Evolutionary conservation across 148 eudicot genomes (phyloP).

Genomic region (Dianthus caryophyllus): DNA sequence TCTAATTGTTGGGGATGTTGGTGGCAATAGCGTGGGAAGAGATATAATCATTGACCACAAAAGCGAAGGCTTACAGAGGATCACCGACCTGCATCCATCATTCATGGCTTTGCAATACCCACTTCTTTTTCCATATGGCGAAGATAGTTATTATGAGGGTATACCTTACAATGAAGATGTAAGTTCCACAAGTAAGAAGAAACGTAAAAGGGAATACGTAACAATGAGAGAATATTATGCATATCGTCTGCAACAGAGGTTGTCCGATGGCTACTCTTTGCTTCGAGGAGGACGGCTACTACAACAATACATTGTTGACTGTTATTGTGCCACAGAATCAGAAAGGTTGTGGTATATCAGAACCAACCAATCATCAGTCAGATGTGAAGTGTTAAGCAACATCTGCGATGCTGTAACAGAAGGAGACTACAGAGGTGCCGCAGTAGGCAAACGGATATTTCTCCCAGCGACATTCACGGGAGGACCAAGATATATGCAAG

Average conservation of each 20-base stretch:
- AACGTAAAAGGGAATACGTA: not conserved
- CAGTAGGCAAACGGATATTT: not conserved
- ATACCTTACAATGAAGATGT: constrained; percentile 1
- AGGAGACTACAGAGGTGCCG: not conserved
- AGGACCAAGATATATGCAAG: constrained; percentile 19
- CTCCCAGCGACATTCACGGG: constrained; percentile 22
- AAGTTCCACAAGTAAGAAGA: constrained; percentile 6
- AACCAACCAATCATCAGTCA: not conserved
- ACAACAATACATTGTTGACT: not conserved
- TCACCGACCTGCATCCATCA: constrained; percentile 16
- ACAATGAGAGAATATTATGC: not conserved
- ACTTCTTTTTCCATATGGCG: constrained; percentile 14
- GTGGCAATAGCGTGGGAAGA: not conserved
- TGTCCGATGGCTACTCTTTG: not conserved
- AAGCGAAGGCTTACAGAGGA: not conserved
- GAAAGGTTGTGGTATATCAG: not conserved
- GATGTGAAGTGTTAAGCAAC: not conserved
- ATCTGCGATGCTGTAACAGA: not conserved
- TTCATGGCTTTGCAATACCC: constrained; percentile 29
- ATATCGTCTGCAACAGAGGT: not conserved
- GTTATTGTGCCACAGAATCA: not conserved
- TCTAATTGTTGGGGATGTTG: constrained; percentile 12
- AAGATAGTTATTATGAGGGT: not conserved
- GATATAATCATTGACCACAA: constrained; percentile 23
- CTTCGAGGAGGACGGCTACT: not conserved